These are phyloP conservation scores for Mycena albidolilacea DNA, from an alignment of 768 basidiomycete genomes.

Conservation along the genomic window DNA sequence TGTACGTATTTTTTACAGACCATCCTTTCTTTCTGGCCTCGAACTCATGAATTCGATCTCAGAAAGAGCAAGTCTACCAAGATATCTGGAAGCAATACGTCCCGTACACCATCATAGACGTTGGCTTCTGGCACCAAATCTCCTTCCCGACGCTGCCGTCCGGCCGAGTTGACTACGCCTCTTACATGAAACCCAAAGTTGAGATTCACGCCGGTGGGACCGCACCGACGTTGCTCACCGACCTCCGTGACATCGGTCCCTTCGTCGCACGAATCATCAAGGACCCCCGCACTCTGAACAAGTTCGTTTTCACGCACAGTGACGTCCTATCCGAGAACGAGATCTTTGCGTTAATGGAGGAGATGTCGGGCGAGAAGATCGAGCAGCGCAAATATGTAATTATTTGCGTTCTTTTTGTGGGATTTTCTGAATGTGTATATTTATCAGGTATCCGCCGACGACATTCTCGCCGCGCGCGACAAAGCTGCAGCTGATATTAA, in stretches of 20 bases:
- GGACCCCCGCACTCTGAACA: constrained; percentile 51
- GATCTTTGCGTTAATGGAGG: constrained; percentile 41
- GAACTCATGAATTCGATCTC: neutral
- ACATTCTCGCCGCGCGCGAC: constrained; percentile 15
- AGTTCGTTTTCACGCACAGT: constrained; percentile 45
- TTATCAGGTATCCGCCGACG: constrained; percentile 17
- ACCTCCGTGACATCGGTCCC: constrained; percentile 44
- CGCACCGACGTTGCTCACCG: constrained; percentile 41
- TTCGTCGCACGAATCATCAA: constrained; percentile 50
- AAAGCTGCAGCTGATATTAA: neutral
- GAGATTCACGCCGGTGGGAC: constrained; percentile 42
- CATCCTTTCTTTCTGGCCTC: no score
- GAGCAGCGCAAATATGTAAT: constrained; percentile 24
- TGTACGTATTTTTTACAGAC: neutral
- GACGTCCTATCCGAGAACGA: constrained; percentile 46
- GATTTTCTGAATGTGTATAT: neutral
- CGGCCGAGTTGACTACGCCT: neutral
- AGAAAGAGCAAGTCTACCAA: constrained; percentile 48
- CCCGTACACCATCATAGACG: constrained; percentile 45
- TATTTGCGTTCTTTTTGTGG: neutral
- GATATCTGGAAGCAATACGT: constrained; percentile 43
- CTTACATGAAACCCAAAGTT: neutral
- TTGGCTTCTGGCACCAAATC: neutral
- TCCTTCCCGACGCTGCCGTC: constrained; percentile 2
- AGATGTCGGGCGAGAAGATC: constrained; percentile 44